Evolutionary conservation across 495 filamentous ascomycete genomes (phyloP).

Genomic region (Tuber borchii): DNA sequence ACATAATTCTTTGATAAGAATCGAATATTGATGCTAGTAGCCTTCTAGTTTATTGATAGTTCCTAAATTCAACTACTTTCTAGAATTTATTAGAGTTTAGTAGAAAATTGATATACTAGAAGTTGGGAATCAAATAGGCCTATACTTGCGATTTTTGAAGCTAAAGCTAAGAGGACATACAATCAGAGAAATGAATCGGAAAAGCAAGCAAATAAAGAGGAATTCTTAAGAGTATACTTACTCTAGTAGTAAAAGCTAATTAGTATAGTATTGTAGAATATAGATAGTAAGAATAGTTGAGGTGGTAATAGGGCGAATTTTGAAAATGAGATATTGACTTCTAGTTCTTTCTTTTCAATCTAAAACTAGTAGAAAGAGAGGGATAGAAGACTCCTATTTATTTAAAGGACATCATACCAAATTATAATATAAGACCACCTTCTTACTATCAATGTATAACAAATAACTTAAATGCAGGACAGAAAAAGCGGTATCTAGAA

Average conservation of each 20-base stretch:
- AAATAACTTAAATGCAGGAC: neutral
- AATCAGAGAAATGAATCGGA: neutral
- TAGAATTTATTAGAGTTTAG: neutral
- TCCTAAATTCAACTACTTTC: neutral
- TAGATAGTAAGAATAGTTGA: no score
- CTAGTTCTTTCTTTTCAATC: neutral
- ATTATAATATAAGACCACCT: neutral
- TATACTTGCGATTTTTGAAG: neutral
- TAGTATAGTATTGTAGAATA: no score
- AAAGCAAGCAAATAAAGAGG: no score
- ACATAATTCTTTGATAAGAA: neutral
- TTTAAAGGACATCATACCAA: neutral
- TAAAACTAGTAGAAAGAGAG: neutral
- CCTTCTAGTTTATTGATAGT: neutral
- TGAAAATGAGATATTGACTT: no score
- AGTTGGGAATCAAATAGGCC: neutral
- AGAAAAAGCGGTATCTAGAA: neutral
- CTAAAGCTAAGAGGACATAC: neutral
- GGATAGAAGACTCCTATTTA: neutral
- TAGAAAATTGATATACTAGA: neutral
- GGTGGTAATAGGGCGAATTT: no score
- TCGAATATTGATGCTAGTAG: neutral
- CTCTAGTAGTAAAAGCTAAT: no score
- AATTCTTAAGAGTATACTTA: neutral
- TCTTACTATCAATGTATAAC: neutral